These are phyloP conservation scores for Leccinum fallax DNA, from an alignment of 1,284 basidiomycete genomes.

Conservation along the genomic window DNA sequence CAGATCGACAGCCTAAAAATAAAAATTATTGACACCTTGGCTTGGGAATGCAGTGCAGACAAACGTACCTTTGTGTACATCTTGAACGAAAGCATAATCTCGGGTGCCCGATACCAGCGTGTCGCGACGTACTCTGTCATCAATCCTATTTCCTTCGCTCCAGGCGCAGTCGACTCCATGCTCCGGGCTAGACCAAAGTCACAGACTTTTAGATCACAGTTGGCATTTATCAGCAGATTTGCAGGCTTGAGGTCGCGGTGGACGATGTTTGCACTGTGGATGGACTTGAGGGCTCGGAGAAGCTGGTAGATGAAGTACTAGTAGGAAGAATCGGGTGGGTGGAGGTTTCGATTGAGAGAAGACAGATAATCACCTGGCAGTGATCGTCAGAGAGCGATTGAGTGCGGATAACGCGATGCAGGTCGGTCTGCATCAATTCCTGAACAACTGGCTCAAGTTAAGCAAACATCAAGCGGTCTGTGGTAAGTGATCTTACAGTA, in stretches of 20 bases:
- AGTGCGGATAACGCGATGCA: slow-evolving; percentile 89
- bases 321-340: slow-evolving; percentile 10
- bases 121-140: slow-evolving; percentile 90
- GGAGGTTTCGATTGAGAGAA: slow-evolving; percentile 2
- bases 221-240: slow-evolving; percentile 79
- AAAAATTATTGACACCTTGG: not conserved
- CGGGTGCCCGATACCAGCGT: slow-evolving; percentile 82
- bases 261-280: slow-evolving; percentile 80
- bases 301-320: slow-evolving; percentile 75
- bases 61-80: slow-evolving; percentile 69
- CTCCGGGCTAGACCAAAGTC: slow-evolving; percentile 83
- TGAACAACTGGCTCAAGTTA: slow-evolving; percentile 64
- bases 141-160: slow-evolving; percentile 69
- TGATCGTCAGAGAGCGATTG: slow-evolving; percentile 90
- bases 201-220: slow-evolving; percentile 86
- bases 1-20: slow-evolving; percentile 68
- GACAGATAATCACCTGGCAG: slow-evolving; percentile 58
- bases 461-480: not conserved
- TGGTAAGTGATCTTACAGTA: slow-evolving; percentile 52
- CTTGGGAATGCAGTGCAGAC: slow-evolving; percentile 4
- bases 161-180: slow-evolving; percentile 61
- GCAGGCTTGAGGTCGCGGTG: slow-evolving; percentile 85
- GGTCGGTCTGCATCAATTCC: slow-evolving; percentile 89
- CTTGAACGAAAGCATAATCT: slow-evolving; percentile 90
- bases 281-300: slow-evolving; percentile 81